Evolutionary conservation across 129 eudicot species (phyloP), one percentile per base, ranked within the genome.

Genomic region (Lactuca sativa): DNA sequence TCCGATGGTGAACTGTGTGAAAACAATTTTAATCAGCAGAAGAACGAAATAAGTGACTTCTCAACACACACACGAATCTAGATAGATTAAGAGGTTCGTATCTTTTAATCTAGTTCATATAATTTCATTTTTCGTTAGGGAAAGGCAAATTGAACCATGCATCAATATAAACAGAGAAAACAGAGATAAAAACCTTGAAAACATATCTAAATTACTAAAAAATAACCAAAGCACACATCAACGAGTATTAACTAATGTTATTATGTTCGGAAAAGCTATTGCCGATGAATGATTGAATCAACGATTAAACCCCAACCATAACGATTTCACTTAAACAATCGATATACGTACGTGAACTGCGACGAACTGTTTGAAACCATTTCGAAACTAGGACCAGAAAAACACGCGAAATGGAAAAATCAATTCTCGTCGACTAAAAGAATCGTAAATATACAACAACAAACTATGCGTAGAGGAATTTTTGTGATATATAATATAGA

Each of bases 1-100:
- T 85, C 85, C 83, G 81, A 73, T 30, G 81, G 72, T 57, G 88
- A 88, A 75, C 96, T 88, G 87, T 69, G 77, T 6, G 66, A 75
- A 71, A 48, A 73, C 62, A 66, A 44, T 64, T 36, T 64, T 71
- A 33, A 59, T 74, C 66, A 64, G n/a, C 30, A 54, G 71, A 38
- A 40, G 34, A 73, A 21, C 70, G 18, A 52, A 66, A 56, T 65
- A 75, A 43, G 9, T 18, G 3, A 43, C 2, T 53, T 43, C 15
- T 38, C 52, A 9, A 13, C 6, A 36, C 7, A 33, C 30, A 41
- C 56, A 57, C 41, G 30, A 56, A 57, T 63, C 60, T 61, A 72
- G 62, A 59, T 34, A 48, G 5, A 9, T 25, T 66, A 15, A 43
- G 2, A 9, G 16, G 55, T 67, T 67, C 2, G 34, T 32, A 59